These are phyloP conservation scores for Rosellinia necatrix DNA, from an alignment of 2,329 filamentous ascomycete genomes.

Conservation along the genomic window DNA sequence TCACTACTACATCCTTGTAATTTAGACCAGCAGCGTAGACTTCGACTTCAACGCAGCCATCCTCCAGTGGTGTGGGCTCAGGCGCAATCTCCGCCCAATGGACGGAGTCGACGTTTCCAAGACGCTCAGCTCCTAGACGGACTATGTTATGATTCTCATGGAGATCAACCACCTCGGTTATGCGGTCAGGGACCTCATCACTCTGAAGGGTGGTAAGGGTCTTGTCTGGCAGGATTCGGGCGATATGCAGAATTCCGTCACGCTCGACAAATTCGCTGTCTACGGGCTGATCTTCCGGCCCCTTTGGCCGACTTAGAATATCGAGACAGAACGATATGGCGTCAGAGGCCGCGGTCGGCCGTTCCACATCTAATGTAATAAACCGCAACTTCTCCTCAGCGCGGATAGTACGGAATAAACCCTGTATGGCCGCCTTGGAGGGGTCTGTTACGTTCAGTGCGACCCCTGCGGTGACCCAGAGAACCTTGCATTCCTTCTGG, in stretches of 20 bases:
- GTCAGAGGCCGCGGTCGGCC: neutral
- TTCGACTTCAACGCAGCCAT: slow-evolving; percentile 18
- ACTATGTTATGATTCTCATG: slow-evolving; percentile 28
- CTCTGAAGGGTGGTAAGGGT: neutral
- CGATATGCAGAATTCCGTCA: neutral
- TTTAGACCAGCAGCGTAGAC: slow-evolving; percentile 21
- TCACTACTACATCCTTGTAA: slow-evolving; percentile 22
- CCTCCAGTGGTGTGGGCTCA: neutral
- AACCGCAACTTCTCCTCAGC: slow-evolving; percentile 1
- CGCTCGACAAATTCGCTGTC: slow-evolving; percentile 10
- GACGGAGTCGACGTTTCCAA: slow-evolving; percentile 18
- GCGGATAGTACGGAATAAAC: slow-evolving; percentile 15
- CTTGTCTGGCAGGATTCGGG: neutral
- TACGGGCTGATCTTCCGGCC: neutral
- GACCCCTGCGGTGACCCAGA: slow-evolving; percentile 10
- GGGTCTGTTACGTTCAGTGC: slow-evolving; percentile 8
- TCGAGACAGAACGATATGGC: neutral
- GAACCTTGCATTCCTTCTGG: neutral
- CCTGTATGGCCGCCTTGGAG: neutral
- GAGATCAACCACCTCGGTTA: slow-evolving; percentile 33
- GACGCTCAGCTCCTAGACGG: slow-evolving; percentile 7
- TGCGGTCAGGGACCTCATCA: neutral
- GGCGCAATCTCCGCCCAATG: slow-evolving; percentile 4
- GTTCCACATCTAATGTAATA: slow-evolving; percentile 15
- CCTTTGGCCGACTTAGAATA: neutral